phyloP scores from a whole-genome alignment of 495 filamentous ascomycete species.

The Lepidopterella palustris region DNA sequence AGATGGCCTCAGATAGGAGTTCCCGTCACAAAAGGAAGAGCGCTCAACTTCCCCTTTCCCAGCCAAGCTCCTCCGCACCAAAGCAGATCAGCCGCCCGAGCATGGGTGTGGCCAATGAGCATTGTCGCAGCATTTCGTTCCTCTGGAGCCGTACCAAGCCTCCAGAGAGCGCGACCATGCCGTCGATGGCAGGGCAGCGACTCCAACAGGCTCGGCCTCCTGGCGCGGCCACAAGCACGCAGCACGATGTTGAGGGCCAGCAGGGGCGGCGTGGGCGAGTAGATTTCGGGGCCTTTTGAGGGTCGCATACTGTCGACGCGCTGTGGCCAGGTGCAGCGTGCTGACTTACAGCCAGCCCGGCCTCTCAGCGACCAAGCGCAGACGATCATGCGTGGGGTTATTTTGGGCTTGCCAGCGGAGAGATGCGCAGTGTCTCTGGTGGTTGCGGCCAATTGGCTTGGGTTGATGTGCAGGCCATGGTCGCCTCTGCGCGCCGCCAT shows the following conservation, averaged over 20 bases:
- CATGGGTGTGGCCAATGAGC: conserved; percentile 2
- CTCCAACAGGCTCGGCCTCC: no score
- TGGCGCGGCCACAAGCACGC: background rate
- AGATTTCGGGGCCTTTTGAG: background rate
- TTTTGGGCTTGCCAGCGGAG: conserved; percentile 14
- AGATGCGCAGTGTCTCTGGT: background rate
- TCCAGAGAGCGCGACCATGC: background rate
- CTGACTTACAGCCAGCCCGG: background rate
- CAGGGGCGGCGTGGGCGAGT: background rate
- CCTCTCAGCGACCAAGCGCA: background rate
- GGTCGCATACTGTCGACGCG: background rate
- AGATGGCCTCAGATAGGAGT: background rate
- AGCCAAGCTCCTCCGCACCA: background rate
- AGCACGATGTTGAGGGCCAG: background rate
- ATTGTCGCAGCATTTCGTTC: background rate
- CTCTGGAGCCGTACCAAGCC: conserved; percentile 1
- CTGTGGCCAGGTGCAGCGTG: background rate
- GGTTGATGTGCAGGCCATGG: background rate
- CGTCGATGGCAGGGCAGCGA: background rate
- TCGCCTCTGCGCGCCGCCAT: background rate
- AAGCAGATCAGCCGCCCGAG: conserved; percentile 15
- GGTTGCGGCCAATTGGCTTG: background rate
- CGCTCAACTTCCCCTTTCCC: background rate
- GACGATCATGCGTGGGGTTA: conserved; percentile 25
- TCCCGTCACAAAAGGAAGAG: conserved; percentile 11